Base-by-base conservation (phyloP, 2,329 filamentous ascomycete genomes). In the Cryphonectria parasitica region DNA sequence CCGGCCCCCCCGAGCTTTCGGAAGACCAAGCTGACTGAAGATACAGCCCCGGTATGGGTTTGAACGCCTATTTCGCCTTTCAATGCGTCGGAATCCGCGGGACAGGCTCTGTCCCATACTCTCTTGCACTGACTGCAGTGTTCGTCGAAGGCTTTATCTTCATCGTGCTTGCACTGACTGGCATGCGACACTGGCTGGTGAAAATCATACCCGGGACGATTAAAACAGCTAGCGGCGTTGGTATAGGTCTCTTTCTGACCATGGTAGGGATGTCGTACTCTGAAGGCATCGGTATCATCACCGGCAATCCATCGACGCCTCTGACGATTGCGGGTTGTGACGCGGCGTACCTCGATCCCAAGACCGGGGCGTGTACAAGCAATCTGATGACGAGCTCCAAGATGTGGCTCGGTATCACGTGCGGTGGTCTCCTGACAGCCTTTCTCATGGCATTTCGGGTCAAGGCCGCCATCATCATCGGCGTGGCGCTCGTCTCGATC, bases 361-460 rank as follows among this genome's bases (percentile, higher is more conserved):
- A 80, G 1, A 86, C 86, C 22, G 82, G 85, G 74, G 71, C 72
- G n/a, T 91, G 89, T 73, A 76, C 81, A 4, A 83, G 83, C 28
- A 84, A 89, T 34, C 89, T 93, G 77, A 94, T 97, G 92, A 86
- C 90, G 6, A 96, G 88, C 76, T 91, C 93, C 39, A 71, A 90
- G 88, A 83, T 97, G 86, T 97, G 94, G 94, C 88, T 97, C 68
- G 94, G 92, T 15, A 91, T 97, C 74, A 90, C 94, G 77, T 89
- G 91, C 68, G 93, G 94, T 19, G 93, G 93, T 45, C 84, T 97
- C 62, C 80, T 97, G 52, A 95, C 93, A 0, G 89, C 92, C 6
- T 87, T 95, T 74, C 88, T 97, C 80, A 94, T 94, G 91, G 87
- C 91, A 25, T 94, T 91, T 78, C 88, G 90, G 54, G 85, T 93